Conservation (phyloP, 306 rosid genomes). For the Cicer pinnatifidum region DNA sequence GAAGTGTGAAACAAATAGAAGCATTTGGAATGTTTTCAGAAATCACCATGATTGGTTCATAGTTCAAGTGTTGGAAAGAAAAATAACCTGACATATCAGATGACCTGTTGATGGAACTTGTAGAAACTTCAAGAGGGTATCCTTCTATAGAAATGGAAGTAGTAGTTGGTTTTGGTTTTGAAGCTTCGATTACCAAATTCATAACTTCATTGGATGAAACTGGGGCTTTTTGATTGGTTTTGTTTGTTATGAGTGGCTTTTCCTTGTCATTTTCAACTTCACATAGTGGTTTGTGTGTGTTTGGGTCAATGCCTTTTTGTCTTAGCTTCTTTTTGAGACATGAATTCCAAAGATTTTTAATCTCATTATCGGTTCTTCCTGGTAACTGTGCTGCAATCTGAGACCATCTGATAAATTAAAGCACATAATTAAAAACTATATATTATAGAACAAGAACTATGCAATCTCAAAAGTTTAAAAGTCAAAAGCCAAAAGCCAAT, state of each 20-base stretch:
- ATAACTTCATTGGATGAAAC: conserved; percentile 60
- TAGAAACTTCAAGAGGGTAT: conserved; percentile 57
- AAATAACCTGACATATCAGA: conserved; percentile 61
- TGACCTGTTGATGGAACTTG: conserved; percentile 53
- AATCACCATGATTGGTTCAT: conserved; percentile 50
- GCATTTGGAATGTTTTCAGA: conserved; percentile 49
- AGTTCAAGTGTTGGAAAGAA: conserved; percentile 62
- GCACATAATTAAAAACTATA: not conserved
- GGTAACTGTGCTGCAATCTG: conserved; percentile 95
- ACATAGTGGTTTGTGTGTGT: conserved; percentile 78
- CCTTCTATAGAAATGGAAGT: conserved; percentile 41
- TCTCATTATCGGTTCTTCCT: conserved; percentile 95
- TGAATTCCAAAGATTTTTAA: conserved; percentile 91
- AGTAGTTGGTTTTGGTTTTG: conserved; percentile 42
- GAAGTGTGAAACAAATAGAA: conserved; percentile 56
- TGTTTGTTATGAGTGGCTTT: conserved; percentile 46
- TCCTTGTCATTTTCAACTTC: conserved; percentile 60
- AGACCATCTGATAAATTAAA: conserved; percentile 73
- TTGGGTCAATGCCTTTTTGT: conserved; percentile 91
- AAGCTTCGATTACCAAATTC: conserved; percentile 45
- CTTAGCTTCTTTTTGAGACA: conserved; percentile 94
- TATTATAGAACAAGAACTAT: not conserved
- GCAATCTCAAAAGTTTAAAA: not conserved
- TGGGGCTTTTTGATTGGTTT: conserved; percentile 57
- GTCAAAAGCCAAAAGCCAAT: not conserved